Conservation (phyloP, 148 eudicot genomes). For the Salicornia ramosissima region DNA sequence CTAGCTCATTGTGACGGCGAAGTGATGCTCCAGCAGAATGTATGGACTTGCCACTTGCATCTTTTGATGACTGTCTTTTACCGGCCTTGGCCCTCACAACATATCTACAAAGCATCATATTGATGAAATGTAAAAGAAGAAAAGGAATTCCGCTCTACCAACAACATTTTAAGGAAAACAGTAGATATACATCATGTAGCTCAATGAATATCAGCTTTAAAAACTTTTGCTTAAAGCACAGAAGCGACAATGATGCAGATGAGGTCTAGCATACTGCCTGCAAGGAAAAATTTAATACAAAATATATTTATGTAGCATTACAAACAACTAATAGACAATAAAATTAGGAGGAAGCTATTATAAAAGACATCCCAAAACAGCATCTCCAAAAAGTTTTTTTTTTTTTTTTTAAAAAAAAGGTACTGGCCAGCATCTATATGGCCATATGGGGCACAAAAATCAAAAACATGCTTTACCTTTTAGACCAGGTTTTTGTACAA, state of each 20-base stretch:
- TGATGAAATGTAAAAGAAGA: not conserved
- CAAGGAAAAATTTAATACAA: not conserved
- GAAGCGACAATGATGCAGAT: not conserved
- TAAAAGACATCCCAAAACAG: too few relatives aligned
- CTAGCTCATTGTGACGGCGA: conserved; percentile 88
- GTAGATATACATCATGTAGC: not conserved
- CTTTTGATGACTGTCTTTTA: conserved; percentile 83
- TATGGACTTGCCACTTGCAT: conserved; percentile 63
- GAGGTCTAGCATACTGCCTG: not conserved
- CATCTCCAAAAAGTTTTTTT: too few relatives aligned
- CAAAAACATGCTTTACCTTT: too few relatives aligned
- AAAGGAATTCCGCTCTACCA: not conserved
- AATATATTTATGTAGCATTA: not conserved
- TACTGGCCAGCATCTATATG: too few relatives aligned
- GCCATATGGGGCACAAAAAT: too few relatives aligned
- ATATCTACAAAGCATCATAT: conserved; percentile 46
- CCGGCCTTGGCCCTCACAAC: conserved; percentile 96
- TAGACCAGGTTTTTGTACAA: too few relatives aligned
- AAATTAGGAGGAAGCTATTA: not conserved
- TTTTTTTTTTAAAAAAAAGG: too few relatives aligned
- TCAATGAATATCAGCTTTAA: not conserved
- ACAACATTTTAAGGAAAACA: not conserved
- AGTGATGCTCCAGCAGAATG: conserved; percentile 97
- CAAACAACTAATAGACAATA: conserved; percentile 1
- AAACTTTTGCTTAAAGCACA: not conserved